Evolutionary conservation across 768 basidiomycete species (phyloP).

Genomic region (Mycena galericulata): DNA sequence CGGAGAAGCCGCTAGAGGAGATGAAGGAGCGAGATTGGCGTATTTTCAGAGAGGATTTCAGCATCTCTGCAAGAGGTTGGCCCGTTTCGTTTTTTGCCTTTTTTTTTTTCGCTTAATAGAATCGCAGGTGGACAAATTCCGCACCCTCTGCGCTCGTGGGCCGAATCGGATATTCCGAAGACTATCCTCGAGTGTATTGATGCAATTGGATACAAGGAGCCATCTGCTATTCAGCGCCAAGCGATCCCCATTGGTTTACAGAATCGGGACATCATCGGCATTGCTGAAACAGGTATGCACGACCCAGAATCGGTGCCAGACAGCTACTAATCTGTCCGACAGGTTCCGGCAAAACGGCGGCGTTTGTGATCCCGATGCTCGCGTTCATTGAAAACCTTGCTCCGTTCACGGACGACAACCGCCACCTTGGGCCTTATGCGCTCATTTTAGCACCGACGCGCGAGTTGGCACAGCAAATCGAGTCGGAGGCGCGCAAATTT

Average conservation of each 20-base stretch:
- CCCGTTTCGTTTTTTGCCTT: conserved; percentile 20
- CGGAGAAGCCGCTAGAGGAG: conserved; percentile 90
- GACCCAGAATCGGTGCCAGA: conserved; percentile 11
- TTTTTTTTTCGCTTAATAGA: conserved; percentile 8
- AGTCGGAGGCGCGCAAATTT: conserved; percentile 92
- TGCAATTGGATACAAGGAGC: conserved; percentile 95
- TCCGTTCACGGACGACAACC: conserved; percentile 89
- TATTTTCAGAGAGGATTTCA: conserved; percentile 99
- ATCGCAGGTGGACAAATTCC: conserved; percentile 89
- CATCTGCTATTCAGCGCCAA: conserved; percentile 96
- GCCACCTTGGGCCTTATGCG: conserved; percentile 94
- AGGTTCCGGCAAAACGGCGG: conserved; percentile 99
- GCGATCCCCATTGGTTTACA: conserved; percentile 99
- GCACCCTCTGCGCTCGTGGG: conserved; percentile 93
- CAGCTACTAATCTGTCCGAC: conserved; percentile 18
- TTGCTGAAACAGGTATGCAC: conserved; percentile 92
- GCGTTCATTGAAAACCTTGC: conserved; percentile 92
- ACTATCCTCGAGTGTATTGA: conserved; percentile 87
- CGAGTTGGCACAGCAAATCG: conserved; percentile 98
- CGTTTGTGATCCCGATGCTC: conserved; percentile 98
- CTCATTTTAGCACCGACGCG: conserved; percentile 97
- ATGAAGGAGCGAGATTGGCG: conserved; percentile 99
- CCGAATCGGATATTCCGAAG: conserved; percentile 86
- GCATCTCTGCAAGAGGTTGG: conserved; percentile 90
- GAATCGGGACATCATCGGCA: conserved; percentile 97